A percentile compares a stretch with the other conserved stretches of the same genome.
These are phyloP conservation scores for Trichoderma sp. DNA, from an alignment of 2,329 filamentous ascomycete species.

Conservation along the genomic window DNA sequence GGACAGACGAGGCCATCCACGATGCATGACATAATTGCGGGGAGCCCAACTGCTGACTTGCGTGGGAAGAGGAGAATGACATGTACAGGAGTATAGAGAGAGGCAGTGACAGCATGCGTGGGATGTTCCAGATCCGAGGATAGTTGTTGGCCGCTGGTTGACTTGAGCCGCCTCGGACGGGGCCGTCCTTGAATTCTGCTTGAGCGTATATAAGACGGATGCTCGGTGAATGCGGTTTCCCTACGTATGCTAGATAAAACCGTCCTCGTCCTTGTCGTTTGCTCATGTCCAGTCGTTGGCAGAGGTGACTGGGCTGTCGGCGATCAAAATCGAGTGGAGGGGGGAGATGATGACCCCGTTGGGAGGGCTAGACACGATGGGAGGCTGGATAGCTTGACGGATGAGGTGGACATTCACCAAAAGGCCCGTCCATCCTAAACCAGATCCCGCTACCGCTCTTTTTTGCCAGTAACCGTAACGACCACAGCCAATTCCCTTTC, in stretches of 20 bases:
- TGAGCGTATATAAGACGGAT: conserved; percentile 5
- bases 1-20: conserved; percentile 21
- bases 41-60: conserved; percentile 27
- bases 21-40: conserved; percentile 50
- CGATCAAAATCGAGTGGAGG: conserved; percentile 18
- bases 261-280: not conserved
- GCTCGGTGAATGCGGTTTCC: not conserved
- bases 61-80: conserved; percentile 13
- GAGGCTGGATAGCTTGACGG: conserved; percentile 12
- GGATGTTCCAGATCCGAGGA: conserved; percentile 9
- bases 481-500: not conserved
- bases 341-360: conserved; percentile 7
- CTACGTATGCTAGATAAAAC: not conserved
- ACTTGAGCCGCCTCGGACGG: conserved; percentile 12
- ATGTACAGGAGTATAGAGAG: not conserved
- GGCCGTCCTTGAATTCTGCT: conserved; percentile 15
- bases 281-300: not conserved
- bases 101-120: conserved; percentile 18
- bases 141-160: conserved; percentile 6
- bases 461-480: not conserved
- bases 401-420: conserved; percentile 12
- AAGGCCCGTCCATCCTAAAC: conserved; percentile 13
- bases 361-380: not conserved
- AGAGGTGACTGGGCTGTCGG: conserved; percentile 3
- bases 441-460: conserved; percentile 14